Percentiles rank a stretch among this genome's conserved stretches.
Evolutionary conservation across 441 rosid genomes (phyloP).

Genomic region (Gossypium schwendimanii): DNA sequence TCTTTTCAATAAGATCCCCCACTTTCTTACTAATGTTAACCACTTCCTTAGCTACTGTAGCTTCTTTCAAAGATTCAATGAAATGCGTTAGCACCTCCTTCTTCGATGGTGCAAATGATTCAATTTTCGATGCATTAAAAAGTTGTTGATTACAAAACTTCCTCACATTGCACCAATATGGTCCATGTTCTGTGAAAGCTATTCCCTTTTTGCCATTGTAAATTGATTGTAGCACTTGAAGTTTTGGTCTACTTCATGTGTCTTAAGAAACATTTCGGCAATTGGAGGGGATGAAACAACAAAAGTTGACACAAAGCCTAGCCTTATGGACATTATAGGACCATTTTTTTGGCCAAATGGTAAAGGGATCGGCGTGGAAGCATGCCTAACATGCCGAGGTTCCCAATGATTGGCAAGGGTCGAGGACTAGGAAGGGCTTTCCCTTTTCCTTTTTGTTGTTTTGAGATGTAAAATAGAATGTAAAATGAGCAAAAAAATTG

Average conservation of each 20-base stretch:
- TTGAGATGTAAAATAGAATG: too few species aligned
- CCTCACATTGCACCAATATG: conserved; percentile 25
- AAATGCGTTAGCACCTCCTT: neutral
- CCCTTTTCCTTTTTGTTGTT: too few species aligned
- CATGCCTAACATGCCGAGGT: too few species aligned
- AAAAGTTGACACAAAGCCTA: neutral
- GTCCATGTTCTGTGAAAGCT: conserved; percentile 11
- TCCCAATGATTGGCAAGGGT: too few species aligned
- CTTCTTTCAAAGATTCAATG: too few species aligned
- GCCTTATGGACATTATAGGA: too few species aligned
- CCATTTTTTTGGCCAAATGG: too few species aligned
- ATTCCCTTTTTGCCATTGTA: conserved; percentile 6
- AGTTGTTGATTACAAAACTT: conserved; percentile 22
- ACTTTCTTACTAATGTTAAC: conserved; percentile 1
- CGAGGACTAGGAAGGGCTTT: too few species aligned
- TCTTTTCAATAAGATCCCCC: neutral
- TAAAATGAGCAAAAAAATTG: neutral
- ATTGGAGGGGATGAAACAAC: conserved; percentile 27
- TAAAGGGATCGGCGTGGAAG: too few species aligned
- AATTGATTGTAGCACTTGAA: neutral
- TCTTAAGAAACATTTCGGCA: conserved; percentile 22
- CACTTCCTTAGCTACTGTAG: too few species aligned
- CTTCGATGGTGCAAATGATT: conserved; percentile 11
- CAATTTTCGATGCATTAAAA: conserved; percentile 10
- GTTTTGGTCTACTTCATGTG: conserved; percentile 22